These are phyloP conservation scores for Chimonanthus praecox DNA, from an alignment of 164 flowering plant genomes.

Conservation along the genomic window DNA sequence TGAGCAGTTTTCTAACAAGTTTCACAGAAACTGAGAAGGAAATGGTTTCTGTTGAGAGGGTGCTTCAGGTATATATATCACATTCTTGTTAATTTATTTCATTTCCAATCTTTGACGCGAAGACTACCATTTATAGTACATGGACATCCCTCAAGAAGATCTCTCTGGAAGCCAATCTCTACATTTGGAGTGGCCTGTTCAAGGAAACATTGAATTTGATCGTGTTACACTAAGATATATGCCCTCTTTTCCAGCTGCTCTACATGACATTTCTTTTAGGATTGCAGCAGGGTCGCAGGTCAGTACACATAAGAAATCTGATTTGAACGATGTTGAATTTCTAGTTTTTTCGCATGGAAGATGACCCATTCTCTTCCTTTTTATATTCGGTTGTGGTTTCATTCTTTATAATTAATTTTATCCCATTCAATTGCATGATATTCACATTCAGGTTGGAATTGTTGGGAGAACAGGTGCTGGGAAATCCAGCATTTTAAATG, in stretches of 20 bases:
- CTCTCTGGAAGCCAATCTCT: constrained; percentile 34
- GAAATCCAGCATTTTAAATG: constrained; percentile 87
- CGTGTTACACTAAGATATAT: constrained; percentile 73
- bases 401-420: background rate
- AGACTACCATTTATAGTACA: constrained; percentile 41
- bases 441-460: constrained; percentile 69
- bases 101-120: constrained; percentile 7
- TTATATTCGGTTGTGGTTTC: background rate
- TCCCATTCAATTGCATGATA: background rate
- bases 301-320: constrained; percentile 6
- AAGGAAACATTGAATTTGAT: constrained; percentile 67
- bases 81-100: constrained; percentile 2
- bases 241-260: constrained; percentile 77
- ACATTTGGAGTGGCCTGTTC: constrained; percentile 55
- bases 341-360: background rate
- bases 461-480: constrained; percentile 99
- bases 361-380: background rate
- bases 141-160: constrained; percentile 88
- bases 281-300: constrained; percentile 74
- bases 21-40: constrained; percentile 98
- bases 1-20: constrained; percentile 85
- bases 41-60: constrained; percentile 94
- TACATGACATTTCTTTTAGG: constrained; percentile 50
- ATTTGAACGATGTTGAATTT: background rate
- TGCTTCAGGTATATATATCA: constrained; percentile 52